Conservation (phyloP, 78 protist genomes). For the Tieghemostelium lacteum region DNA sequence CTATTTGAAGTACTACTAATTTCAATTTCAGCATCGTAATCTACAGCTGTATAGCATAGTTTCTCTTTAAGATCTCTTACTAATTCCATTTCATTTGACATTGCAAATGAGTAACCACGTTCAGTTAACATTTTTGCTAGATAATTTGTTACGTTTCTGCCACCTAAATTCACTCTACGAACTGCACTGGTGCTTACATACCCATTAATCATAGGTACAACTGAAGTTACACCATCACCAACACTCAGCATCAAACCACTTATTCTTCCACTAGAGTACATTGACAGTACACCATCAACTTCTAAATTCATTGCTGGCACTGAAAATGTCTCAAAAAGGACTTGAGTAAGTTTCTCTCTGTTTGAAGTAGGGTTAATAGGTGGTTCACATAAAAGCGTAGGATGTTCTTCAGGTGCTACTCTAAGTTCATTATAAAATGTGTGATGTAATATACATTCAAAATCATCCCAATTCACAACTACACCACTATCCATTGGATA, state of each 20-base stretch:
- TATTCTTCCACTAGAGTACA: conserved; percentile 85
- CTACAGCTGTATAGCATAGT: conserved; percentile 66
- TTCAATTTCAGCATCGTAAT: conserved; percentile 89
- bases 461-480: conserved; percentile 83
- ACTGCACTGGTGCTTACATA: conserved; percentile 92
- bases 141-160: conserved; percentile 92
- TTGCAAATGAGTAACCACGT: conserved; percentile 94
- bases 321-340: conserved; percentile 98
- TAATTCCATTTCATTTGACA: conserved; percentile 94
- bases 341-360: conserved; percentile 92
- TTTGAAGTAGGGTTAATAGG: conserved; percentile 96
- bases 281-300: conserved; percentile 90
- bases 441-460: conserved; percentile 97
- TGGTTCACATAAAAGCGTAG: conserved; percentile 95
- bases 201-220: conserved; percentile 97
- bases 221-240: conserved; percentile 95
- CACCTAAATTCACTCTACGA: conserved; percentile 91
- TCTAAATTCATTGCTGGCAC: conserved; percentile 87
- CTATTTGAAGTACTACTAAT: conserved; percentile 59
- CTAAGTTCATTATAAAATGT: conserved; percentile 96
- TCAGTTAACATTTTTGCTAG: conserved; percentile 89
- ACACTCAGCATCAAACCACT: conserved; percentile 96
- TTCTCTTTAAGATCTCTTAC: conserved; percentile 87
- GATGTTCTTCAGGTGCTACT: conserved; percentile 94
- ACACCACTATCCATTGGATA: conserved; percentile 82